Evolutionary conservation across 2,329 filamentous ascomycete genomes (phyloP).

Genomic region (Dactylonectria macrodidyma): DNA sequence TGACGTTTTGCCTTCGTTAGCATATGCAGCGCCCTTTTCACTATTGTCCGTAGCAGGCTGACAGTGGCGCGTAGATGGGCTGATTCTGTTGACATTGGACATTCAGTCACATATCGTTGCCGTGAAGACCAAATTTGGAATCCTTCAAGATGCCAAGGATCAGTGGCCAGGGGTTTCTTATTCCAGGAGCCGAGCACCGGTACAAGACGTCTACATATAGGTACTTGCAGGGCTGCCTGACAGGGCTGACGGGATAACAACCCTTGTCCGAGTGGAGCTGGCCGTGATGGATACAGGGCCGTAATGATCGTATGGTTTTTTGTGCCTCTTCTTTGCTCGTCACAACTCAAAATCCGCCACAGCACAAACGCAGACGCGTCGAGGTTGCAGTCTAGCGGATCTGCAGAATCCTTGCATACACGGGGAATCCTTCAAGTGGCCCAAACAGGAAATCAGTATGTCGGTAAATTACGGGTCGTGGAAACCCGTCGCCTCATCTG

Average conservation of each 20-base stretch:
- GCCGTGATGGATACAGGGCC: background rate
- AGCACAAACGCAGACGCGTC: slow-evolving; percentile 6
- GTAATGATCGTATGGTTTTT: no score
- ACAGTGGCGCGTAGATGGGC: slow-evolving; percentile 2
- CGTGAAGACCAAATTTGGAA: background rate
- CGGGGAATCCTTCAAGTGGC: background rate
- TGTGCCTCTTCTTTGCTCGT: background rate
- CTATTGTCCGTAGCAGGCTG: background rate
- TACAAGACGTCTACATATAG: background rate
- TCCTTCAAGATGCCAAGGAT: background rate
- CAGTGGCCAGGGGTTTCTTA: background rate
- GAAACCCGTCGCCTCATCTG: slow-evolving; percentile 8
- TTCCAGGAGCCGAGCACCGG: no score
- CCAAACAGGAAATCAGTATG: slow-evolving; percentile 15
- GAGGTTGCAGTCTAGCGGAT: slow-evolving; percentile 4
- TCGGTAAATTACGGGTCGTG: background rate
- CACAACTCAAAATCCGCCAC: background rate
- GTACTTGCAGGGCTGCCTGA: slow-evolving; percentile 6
- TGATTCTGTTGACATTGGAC: background rate
- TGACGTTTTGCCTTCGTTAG: background rate
- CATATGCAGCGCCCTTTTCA: background rate
- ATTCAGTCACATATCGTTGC: background rate
- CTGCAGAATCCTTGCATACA: slow-evolving; percentile 8
- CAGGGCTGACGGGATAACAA: slow-evolving; percentile 2
- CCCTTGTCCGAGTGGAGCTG: background rate